Conservation (phyloP, 192 early-diverging fungal species). For the Umbelopsis sp. region DNA sequence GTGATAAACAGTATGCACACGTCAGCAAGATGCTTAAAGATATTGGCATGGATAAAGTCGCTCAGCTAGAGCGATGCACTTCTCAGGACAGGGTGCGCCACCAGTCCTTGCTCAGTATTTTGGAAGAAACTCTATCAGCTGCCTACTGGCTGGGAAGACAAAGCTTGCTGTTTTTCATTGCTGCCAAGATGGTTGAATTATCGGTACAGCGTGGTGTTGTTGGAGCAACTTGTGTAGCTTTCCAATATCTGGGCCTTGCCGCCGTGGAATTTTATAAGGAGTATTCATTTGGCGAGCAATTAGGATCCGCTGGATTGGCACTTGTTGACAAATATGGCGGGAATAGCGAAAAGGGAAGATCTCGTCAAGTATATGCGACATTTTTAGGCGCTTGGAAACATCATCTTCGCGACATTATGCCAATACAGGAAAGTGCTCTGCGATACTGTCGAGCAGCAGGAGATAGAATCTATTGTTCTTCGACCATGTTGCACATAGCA, state of each 20-base stretch:
- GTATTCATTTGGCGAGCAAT: slow-evolving; percentile 26
- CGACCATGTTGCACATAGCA: slow-evolving; percentile 25
- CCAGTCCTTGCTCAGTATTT: slow-evolving; percentile 28
- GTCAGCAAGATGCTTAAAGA: slow-evolving; percentile 18
- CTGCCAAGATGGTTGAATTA: slow-evolving; percentile 24
- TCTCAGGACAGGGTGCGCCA: neutral
- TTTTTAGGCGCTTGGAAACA: slow-evolving; percentile 33
- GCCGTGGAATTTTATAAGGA: slow-evolving; percentile 28
- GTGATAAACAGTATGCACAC: slow-evolving; percentile 4
- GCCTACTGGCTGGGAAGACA: slow-evolving; percentile 38
- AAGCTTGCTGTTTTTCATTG: slow-evolving; percentile 30
- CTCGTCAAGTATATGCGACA: slow-evolving; percentile 22
- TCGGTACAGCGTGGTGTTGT: slow-evolving; percentile 29
- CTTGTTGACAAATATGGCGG: slow-evolving; percentile 22
- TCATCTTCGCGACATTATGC: slow-evolving; percentile 20
- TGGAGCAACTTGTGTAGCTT: slow-evolving; percentile 25
- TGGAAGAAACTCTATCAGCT: slow-evolving; percentile 24
- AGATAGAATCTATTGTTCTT: slow-evolving; percentile 38
- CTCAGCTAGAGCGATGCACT: neutral
- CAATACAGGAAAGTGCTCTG: neutral
- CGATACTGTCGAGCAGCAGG: slow-evolving; percentile 20
- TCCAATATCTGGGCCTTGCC: slow-evolving; percentile 29
- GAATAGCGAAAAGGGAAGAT: slow-evolving; percentile 30
- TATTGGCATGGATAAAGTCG: slow-evolving; percentile 23
- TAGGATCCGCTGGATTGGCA: slow-evolving; percentile 29